Conservation (phyloP, 208 protist genomes). For the Acanthamoeba castellanii region DNA sequence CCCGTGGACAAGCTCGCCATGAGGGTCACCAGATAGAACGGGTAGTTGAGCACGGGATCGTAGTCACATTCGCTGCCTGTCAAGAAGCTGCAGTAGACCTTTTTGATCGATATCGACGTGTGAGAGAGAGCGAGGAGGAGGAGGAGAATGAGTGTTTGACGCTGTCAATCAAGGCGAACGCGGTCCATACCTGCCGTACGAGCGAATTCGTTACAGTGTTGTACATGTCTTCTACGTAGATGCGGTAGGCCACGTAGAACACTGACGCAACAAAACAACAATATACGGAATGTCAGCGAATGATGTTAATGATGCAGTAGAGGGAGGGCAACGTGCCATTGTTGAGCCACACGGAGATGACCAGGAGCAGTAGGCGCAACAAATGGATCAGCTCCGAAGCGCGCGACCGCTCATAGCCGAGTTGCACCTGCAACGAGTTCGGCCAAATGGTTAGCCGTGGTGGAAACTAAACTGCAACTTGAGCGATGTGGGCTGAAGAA, state of each 20-base stretch:
- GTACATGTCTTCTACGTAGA: background rate
- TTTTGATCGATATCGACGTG: background rate
- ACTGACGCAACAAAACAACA: background rate
- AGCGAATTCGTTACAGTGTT: background rate
- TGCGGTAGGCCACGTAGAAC: slow-evolving; percentile 27
- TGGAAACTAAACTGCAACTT: too few species aligned
- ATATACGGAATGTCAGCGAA: background rate
- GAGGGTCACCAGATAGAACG: slow-evolving; percentile 11
- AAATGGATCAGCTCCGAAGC: background rate
- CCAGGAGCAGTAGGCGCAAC: background rate
- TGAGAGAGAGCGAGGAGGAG: background rate
- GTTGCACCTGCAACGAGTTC: background rate
- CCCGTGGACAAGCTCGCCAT: slow-evolving; percentile 11
- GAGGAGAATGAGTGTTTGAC: background rate
- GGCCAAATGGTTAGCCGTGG: too few species aligned
- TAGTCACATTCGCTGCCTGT: background rate
- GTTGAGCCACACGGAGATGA: slow-evolving; percentile 31
- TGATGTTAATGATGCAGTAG: background rate
- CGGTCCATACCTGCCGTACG: background rate
- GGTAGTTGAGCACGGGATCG: background rate
- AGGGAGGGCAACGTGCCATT: background rate
- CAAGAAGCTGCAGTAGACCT: background rate
- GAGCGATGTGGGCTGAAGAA: background rate
- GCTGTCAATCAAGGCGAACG: background rate
- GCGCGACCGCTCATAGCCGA: background rate